Evolutionary conservation across 176 grass and related monocot species (phyloP).

Genomic region (Cenchrus americanus): DNA sequence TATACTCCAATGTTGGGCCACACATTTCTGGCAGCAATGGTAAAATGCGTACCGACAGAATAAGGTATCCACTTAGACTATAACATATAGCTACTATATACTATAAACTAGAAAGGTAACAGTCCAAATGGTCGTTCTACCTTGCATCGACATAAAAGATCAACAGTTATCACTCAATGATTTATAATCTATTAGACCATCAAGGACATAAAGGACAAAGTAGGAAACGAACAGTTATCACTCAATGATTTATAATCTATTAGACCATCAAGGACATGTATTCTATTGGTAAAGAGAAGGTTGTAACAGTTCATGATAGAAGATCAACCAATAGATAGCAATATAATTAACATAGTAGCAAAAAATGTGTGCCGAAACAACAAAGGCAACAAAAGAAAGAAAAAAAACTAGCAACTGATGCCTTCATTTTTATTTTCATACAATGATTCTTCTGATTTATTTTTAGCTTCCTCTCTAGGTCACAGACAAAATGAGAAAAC

Average conservation of each 20-base stretch:
- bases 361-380: neutral
- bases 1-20: neutral
- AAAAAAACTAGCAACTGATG: neutral
- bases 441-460: neutral
- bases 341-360: neutral
- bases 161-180: too few species aligned
- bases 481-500: neutral
- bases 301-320: neutral
- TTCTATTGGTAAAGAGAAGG: neutral
- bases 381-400: neutral
- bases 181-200: neutral
- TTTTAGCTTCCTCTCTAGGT: neutral
- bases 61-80: neutral
- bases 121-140: neutral
- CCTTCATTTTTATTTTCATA: slow-evolving; percentile 21
- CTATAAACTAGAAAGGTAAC: slow-evolving; percentile 15
- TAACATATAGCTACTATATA: slow-evolving; percentile 2
- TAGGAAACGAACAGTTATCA: too few species aligned
- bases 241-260: neutral
- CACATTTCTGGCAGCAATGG: neutral
- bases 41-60: slow-evolving; percentile 29
- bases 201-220: neutral
- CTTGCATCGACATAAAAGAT: too few species aligned
- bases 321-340: neutral
- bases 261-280: slow-evolving; percentile 17